Conservation (phyloP, 1,284 basidiomycete genomes). For the Malassezia restricta region DNA sequence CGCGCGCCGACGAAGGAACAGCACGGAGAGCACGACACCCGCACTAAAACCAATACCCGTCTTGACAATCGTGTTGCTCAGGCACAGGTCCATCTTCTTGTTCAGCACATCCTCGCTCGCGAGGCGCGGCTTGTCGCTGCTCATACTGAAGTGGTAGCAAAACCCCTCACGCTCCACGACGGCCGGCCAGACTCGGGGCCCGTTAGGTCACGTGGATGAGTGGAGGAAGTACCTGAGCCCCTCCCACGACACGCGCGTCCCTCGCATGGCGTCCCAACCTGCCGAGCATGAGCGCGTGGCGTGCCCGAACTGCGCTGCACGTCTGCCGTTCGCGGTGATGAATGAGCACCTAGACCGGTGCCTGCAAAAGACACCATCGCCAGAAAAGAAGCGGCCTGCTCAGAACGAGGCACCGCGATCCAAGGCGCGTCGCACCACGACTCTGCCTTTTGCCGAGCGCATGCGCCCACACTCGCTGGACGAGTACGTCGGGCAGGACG, state of each 20-base stretch:
- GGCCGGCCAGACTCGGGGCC: not conserved
- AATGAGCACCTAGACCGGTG: constrained; percentile 38
- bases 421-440: not conserved
- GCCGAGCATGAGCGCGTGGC: constrained; percentile 20
- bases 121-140: constrained; percentile 11
- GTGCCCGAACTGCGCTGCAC: constrained; percentile 27
- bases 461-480: constrained; percentile 33
- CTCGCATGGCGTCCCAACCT: not conserved
- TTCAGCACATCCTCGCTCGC: constrained; percentile 14
- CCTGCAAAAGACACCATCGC: constrained; percentile 10
- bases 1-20: constrained; percentile 85
- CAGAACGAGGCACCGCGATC: not conserved
- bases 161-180: not conserved
- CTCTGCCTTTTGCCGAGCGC: constrained; percentile 36
- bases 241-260: too few relatives aligned
- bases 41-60: constrained; percentile 88
- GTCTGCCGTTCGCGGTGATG: constrained; percentile 24
- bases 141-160: constrained; percentile 4
- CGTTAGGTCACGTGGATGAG: not conserved
- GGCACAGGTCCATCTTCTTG: constrained; percentile 36
- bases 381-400: not conserved
- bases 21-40: constrained; percentile 83
- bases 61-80: constrained; percentile 51
- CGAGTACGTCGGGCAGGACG: constrained; percentile 35
- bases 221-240: too few relatives aligned